Evolutionary conservation across 2,329 filamentous ascomycete genomes (phyloP).

Genomic region (Fusarium ramigenum): DNA sequence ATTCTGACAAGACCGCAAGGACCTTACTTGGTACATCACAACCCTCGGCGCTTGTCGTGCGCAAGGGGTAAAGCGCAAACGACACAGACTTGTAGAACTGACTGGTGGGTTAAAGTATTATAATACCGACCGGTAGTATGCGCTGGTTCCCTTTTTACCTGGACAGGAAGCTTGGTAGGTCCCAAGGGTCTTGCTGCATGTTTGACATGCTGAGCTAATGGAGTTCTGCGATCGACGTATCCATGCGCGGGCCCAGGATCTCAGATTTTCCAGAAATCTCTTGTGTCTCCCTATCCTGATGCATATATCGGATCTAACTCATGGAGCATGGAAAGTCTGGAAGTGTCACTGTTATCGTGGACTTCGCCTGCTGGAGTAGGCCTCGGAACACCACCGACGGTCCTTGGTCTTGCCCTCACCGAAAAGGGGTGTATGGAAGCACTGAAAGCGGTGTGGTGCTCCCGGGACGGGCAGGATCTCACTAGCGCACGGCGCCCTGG

Average conservation of each 20-base stretch:
- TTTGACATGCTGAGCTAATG: conserved; percentile 34
- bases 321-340: not conserved
- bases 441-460: conserved; percentile 38
- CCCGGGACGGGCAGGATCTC: conserved; percentile 45
- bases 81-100: not conserved
- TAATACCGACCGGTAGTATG: not conserved
- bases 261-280: not conserved
- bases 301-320: not conserved
- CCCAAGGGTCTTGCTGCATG: conserved; percentile 37
- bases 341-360: not conserved
- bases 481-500: conserved; percentile 40
- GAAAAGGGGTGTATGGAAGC: conserved; percentile 24
- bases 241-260: conserved; percentile 31
- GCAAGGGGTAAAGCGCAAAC: conserved; percentile 1
- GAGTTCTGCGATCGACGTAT: conserved; percentile 38
- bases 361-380: not conserved
- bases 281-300: not conserved
- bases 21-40: not conserved
- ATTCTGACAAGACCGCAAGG: not conserved
- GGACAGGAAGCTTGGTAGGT: conserved; percentile 37
- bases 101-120: not conserved
- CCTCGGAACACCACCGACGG: not conserved
- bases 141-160: conserved; percentile 20
- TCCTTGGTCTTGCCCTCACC: not conserved
- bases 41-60: not conserved